phyloP scores from a whole-genome alignment of 176 grass and related monocot genomes.

The Rhynchospora breviuscula region DNA sequence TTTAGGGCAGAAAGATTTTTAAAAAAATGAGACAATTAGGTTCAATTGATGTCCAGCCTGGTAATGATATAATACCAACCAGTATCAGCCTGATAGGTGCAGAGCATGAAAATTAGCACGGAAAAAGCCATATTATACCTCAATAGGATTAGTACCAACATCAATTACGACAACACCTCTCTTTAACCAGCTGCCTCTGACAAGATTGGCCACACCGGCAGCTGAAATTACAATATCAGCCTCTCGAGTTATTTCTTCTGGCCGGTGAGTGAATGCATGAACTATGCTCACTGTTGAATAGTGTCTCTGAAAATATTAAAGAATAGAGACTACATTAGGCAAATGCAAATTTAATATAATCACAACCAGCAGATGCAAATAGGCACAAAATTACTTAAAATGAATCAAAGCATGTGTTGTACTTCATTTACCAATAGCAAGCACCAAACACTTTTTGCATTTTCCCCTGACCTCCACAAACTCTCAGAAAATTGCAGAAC shows the following conservation, averaged over 20 bases:
- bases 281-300: constrained; percentile 85
- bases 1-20: too few species aligned
- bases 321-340: background rate
- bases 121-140: constrained; percentile 40
- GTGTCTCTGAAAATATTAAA: constrained; percentile 55
- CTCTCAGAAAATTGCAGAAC: background rate
- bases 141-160: constrained; percentile 88
- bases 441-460: background rate
- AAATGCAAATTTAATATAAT: background rate
- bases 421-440: background rate
- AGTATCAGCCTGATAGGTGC: background rate
- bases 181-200: constrained; percentile 86
- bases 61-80: background rate
- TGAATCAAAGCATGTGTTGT: background rate
- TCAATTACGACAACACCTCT: constrained; percentile 80
- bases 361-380: background rate
- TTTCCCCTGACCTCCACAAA: background rate
- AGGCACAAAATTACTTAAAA: background rate
- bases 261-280: constrained; percentile 81
- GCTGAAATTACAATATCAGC: constrained; percentile 95
- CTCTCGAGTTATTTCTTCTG: constrained; percentile 64
- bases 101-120: background rate
- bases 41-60: background rate
- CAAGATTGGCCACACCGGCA: constrained; percentile 81
- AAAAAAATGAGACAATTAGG: background rate